Evolutionary conservation across 495 filamentous ascomycete genomes (phyloP).

Genomic region (Choiromyces venosus): DNA sequence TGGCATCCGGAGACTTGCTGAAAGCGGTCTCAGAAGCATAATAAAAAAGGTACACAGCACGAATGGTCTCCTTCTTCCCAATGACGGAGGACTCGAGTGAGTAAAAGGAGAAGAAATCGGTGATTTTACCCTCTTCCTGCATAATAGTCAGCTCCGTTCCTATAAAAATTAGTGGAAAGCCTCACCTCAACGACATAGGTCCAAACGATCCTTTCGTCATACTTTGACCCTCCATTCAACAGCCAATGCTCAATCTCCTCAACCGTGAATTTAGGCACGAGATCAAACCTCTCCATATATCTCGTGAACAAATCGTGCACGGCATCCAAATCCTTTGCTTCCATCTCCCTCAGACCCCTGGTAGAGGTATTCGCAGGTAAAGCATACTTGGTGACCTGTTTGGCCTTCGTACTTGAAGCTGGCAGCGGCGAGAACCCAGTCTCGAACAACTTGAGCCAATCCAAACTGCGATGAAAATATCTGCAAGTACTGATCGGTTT

Average conservation of each 20-base stretch:
- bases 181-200: conserved; percentile 79
- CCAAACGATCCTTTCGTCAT: conserved; percentile 78
- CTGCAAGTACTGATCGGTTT: conserved; percentile 85
- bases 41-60: conserved; percentile 92
- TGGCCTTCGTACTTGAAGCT: conserved; percentile 67
- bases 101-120: conserved; percentile 96
- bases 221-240: conserved; percentile 54
- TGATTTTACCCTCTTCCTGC: conserved; percentile 68
- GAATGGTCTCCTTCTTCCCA: conserved; percentile 66
- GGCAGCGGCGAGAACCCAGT: conserved; percentile 85
- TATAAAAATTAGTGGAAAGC: neutral
- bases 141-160: conserved; percentile 42
- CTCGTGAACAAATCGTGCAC: conserved; percentile 69
- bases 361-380: conserved; percentile 67
- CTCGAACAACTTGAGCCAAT: conserved; percentile 94
- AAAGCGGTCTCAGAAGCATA: conserved; percentile 85
- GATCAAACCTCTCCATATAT: conserved; percentile 71
- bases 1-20: conserved; percentile 47
- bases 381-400: conserved; percentile 72
- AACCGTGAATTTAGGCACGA: conserved; percentile 73
- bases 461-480: conserved; percentile 85
- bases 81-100: conserved; percentile 89
- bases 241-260: conserved; percentile 88
- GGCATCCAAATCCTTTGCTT: conserved; percentile 68
- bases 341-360: conserved; percentile 70